Base-by-base conservation (phyloP, 257 asterid genomes). In the Perilla frutescens region DNA sequence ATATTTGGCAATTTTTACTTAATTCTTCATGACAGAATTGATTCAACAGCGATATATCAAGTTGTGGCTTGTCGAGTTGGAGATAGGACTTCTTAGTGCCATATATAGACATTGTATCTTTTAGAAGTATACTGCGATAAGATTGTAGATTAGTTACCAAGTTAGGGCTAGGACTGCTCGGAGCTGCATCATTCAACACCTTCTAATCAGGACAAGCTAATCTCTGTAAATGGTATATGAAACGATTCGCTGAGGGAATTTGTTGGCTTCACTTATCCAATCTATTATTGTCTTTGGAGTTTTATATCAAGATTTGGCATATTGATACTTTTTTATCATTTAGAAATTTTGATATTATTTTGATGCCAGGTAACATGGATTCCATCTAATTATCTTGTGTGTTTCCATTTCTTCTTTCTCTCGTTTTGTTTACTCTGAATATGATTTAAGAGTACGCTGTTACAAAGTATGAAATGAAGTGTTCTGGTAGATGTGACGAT, bases 91-190 rank as follows among this genome's bases (percentile, higher is more conserved):
- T 70, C 29, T 62, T 73, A 26, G 54, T 80, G 63, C 58, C 63
- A 68, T 57, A 68, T 62, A 62, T 48, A 55, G 51, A 70, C 84
- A 59, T 73, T 63, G 72, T 60, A 66, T 58, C 77, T 69, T 59
- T 58, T 71, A 48, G 66, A 58, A 49, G 66, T 74, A 80, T 71
- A 80, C 78, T 45, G 40, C 73, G 49, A 63, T 57, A 77, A 45
- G 29, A 76, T 45, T 61, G 75, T 82, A 82, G 87, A 61, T 74
- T 84, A 84, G 82, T 40, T 77, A 39, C 57, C 56, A 63, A 68
- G 53, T 44, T 78, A 77, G 83, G 66, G 67, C 3, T 76, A 63
- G 56, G 68, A 37, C 70, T 5, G 73, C 68, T 68, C 72, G n/a
- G 55, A 39, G 69, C 58, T 44, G 44, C 73, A 48, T 65, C 81